Conservation (phyloP, 2,329 filamentous ascomycete genomes). For the Pseudogymnoascus verrucosus region DNA sequence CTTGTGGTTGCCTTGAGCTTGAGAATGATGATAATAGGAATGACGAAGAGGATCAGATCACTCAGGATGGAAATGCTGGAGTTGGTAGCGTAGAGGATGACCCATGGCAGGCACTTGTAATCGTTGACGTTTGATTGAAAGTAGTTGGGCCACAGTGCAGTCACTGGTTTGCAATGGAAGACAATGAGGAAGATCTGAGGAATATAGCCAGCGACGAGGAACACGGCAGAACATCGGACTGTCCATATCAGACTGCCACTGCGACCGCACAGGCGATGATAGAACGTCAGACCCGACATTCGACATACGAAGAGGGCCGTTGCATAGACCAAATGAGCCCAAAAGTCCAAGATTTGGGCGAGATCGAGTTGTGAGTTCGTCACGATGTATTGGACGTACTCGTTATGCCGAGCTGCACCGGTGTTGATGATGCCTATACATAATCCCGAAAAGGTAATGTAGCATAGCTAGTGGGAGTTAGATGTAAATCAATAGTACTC, state of each 20-base stretch:
- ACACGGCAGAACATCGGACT: conserved; percentile 30
- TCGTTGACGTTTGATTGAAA: conserved; percentile 35
- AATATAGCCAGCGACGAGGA: conserved; percentile 36
- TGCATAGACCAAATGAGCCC: conserved; percentile 44
- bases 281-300: conserved; percentile 44
- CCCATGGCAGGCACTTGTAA: conserved; percentile 42
- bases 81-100: conserved; percentile 43
- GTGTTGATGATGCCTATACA: conserved; percentile 36
- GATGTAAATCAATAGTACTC: background rate
- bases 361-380: conserved; percentile 32
- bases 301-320: conserved; percentile 42
- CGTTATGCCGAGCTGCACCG: conserved; percentile 40
- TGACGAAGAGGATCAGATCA: conserved; percentile 42
- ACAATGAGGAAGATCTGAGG: conserved; percentile 42
- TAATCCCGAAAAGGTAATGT: background rate
- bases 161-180: conserved; percentile 44
- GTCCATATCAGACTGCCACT: conserved; percentile 30
- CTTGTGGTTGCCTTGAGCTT: conserved; percentile 41
- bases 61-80: conserved; percentile 41
- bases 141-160: conserved; percentile 43
- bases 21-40: conserved; percentile 40
- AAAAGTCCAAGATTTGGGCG: conserved; percentile 42
- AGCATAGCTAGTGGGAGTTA: background rate
- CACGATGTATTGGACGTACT: conserved; percentile 40
- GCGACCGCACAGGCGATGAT: conserved; percentile 37